Evolutionary conservation across 1,284 basidiomycete genomes (phyloP).

Genomic region (Apiotrichum akiyoshidainum): DNA sequence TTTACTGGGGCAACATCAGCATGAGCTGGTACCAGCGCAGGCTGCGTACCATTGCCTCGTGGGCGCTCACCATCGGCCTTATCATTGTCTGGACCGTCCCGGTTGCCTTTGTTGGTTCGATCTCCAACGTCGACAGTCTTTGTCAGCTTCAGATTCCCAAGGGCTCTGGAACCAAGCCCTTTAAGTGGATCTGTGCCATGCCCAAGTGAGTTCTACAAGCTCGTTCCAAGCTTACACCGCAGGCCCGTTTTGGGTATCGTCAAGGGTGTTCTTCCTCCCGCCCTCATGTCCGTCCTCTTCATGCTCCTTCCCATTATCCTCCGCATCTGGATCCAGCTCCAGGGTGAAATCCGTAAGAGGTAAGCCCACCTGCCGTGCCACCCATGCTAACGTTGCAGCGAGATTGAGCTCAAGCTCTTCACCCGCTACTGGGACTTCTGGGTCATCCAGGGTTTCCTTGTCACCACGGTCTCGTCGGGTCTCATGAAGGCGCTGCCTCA

Average conservation of each 20-base stretch:
- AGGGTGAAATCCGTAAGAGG: slow-evolving; percentile 54
- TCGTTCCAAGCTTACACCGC: slow-evolving; percentile 16
- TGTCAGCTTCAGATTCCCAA: no score
- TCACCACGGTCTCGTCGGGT: slow-evolving; percentile 77
- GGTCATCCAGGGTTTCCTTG: slow-evolving; percentile 85
- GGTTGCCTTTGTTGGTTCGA: slow-evolving; percentile 78
- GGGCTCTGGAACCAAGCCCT: no score
- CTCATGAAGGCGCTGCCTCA: slow-evolving; percentile 66
- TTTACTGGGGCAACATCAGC: slow-evolving; percentile 76
- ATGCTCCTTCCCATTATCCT: slow-evolving; percentile 85
- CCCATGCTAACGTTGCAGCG: slow-evolving; percentile 44
- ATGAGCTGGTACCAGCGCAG: slow-evolving; percentile 57
- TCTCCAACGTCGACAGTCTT: slow-evolving; percentile 76
- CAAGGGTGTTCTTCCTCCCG: slow-evolving; percentile 82
- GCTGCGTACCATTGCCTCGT: slow-evolving; percentile 53
- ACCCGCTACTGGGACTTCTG: slow-evolving; percentile 88
- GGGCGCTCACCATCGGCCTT: slow-evolving; percentile 55
- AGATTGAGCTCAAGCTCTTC: slow-evolving; percentile 86
- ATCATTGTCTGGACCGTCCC: slow-evolving; percentile 56
- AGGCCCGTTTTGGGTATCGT: slow-evolving; percentile 71
- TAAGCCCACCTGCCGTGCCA: background rate
- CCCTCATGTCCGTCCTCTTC: slow-evolving; percentile 82
- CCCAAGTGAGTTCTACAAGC: slow-evolving; percentile 47
- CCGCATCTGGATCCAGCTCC: slow-evolving; percentile 48
- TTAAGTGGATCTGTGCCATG: no score